Evolutionary conservation across 441 rosid genomes (phyloP), one percentile per base, ranked within the genome.

Genomic region (Populus trichocarpa): DNA sequence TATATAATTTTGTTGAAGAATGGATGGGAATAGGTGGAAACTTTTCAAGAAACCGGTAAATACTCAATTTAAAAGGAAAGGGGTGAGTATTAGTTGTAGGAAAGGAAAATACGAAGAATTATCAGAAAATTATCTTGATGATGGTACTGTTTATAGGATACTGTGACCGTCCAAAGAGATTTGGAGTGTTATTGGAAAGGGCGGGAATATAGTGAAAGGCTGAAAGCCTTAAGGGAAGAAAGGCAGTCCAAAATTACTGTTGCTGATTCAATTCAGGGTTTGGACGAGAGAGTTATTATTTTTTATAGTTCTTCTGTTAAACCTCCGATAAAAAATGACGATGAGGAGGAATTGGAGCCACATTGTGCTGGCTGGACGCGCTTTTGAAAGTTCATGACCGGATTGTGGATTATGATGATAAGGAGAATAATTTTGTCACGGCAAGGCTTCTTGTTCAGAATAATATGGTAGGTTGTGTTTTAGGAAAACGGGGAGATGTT

Each of bases 351-450:
- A 78, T 78, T 84, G 85, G 85, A 84, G 59, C 88, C 86, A 53
- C 85, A 82, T 50, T 89, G 93, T 78, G 86, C 90, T 80, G 92
- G n/a, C 95, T 89, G 78, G 87, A 88, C 80, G 95, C 93, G 8
- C 89, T 88, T 26, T 74, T 89, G 80, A 89, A 82, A 83, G 88
- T 89, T 84, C 91, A 90, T 40, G 85, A 85, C 73, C 71, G 86
- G 80, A 85, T 91, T 69, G 81, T 83, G 67, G 89, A 82, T 83
- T 90, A 87, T 66, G 87, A 85, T 76, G 89, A 83, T 72, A 81
- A 80, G 64, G 90, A 83, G 20, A 78, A 61, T 71, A 74, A 40
- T 81, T 79, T 74, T 67, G 83, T 91, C 68, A 82, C 83, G 1
- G 80, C 83, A 66, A 83, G 92, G 16, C 90, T 89, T 71, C 88